Evolutionary conservation across 192 early-diverging fungal species (phyloP).

Genomic region (Podochytrium sp.): DNA sequence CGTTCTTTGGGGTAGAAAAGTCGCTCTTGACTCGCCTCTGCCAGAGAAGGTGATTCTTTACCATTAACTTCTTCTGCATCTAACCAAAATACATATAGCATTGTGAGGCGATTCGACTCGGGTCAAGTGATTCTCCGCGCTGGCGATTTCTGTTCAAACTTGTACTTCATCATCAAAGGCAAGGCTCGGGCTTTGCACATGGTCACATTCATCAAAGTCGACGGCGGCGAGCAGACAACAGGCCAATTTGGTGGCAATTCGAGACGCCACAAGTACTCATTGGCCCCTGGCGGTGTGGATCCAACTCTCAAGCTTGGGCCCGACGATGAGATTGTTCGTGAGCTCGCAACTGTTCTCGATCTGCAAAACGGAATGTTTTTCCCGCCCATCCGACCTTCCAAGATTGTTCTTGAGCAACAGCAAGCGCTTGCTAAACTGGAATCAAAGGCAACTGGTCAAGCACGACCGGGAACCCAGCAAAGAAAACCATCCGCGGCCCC

Average conservation of each 20-base stretch:
- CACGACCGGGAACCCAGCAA: background rate
- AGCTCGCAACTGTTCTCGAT: slow-evolving; percentile 31
- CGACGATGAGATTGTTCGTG: slow-evolving; percentile 30
- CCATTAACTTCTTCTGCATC: background rate
- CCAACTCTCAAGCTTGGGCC: background rate
- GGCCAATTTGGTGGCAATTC: background rate
- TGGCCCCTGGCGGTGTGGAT: background rate
- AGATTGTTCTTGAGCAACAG: slow-evolving; percentile 19
- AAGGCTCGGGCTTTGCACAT: slow-evolving; percentile 28
- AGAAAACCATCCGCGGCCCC: background rate
- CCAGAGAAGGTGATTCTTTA: slow-evolving; percentile 20
- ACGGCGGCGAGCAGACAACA: background rate
- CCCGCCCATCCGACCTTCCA: slow-evolving; percentile 17
- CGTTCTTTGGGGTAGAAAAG: slow-evolving; percentile 29
- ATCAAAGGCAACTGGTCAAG: background rate
- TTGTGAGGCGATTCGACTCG: slow-evolving; percentile 24
- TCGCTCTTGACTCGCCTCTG: background rate
- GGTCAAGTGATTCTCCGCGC: slow-evolving; percentile 28
- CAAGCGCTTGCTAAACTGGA: background rate
- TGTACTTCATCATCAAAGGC: slow-evolving; percentile 31
- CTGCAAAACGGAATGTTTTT: slow-evolving; percentile 18
- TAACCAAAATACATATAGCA: slow-evolving; percentile 6
- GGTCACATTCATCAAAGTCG: slow-evolving; percentile 24
- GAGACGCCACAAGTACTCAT: slow-evolving; percentile 23
- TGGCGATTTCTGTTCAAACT: slow-evolving; percentile 31